Base-by-base conservation (phyloP, 345 rosid genomes). In the Lepidium africanum region DNA sequence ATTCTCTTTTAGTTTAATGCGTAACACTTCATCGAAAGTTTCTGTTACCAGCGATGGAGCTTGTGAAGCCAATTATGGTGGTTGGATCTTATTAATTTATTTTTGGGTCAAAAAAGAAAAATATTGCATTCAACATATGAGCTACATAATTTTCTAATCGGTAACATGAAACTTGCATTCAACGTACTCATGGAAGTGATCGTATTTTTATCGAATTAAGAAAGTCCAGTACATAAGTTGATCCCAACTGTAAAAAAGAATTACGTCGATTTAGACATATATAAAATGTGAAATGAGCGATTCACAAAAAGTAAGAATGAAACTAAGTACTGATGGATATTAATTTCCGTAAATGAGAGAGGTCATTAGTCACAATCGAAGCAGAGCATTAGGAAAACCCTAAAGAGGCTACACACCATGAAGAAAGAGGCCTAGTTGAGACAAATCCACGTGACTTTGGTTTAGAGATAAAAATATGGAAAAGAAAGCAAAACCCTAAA, bases 371-470 rank as follows among this genome's bases (percentile, higher is more conserved):
- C 73, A 74, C 63, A 68, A 52, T 74, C 63, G 36, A 67, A 30
- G 57, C 17, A 52, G 23, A 21, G 60, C 69, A 74, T 51, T 63
- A n/a, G 37, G 37, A 71, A 59, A 50, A 5, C 37, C 56, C 54
- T 51, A 66, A 66, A 65, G 77, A 47, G 58, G 59, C 71, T 72
- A 72, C 71, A 72, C 65, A 73, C 66, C 66, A 65, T 32, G 59
- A 73, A 73, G 71, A 65, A 57, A 58, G 76, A 65, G 54, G 47
- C 77, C 66, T 73, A 67, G 57, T 67, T 74, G 63, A 67, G 77
- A 74, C 77, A 74, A 67, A 45, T 74, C 77, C 77, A 74, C 77
- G 77, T 67, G 77, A 67, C 49, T 52, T 51, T 36, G 65, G 25
- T 50, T 73, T 73, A 35, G 49, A 59, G 38, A 38, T 48, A 10